Evolutionary conservation across 495 filamentous ascomycete species (phyloP), one percentile per base, ranked within the genome.

Genomic region (Thermothielavioides terrestris): DNA sequence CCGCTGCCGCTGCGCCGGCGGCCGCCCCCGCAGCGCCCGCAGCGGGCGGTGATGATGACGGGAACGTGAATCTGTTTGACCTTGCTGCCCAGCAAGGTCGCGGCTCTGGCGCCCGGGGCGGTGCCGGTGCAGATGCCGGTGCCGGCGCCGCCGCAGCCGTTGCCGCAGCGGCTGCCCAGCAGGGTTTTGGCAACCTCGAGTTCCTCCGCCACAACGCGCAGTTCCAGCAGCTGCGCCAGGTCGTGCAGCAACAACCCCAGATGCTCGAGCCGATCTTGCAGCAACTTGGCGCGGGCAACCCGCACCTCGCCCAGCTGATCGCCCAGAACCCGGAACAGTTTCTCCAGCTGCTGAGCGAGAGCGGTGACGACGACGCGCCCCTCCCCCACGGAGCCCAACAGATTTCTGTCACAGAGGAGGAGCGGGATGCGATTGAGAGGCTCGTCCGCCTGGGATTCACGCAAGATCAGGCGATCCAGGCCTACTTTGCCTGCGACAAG

Each of bases 401-500:
- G 36, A 94, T 98, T 52, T 75, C 79, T 14, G 92, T 98, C 27
- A 96, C 94, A 0, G 87, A 94, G 64, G 92, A 96, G 61, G 92
- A 98, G 70, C 79, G 89, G 37, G 90, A 94, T 61, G 92, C 92
- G 6, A 98, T 98, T 58, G 92, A 98, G 73, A 77, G 92, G 61
- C 74, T 98, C 55, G 91, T 87, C 65, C 82, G 82, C 48, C 81
- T 98, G 25, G 92, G 92, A 10, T 98, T 98, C 66, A 80, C 89
- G 44, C 83, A 90, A 25, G 91, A 97, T 58, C 78, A 85, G 56
- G 94, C 91, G 36, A 95, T 98, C 63, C 92, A 98, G 72, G 92
- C 92, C 11, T 98, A 97, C 72, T 97, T 98, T 65, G 92, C 92
- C 6, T 98, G 92, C 66, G 92, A 98, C 69, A 98, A 97, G 77